phyloP scores from a whole-genome alignment of 495 filamentous ascomycete species.

The Parathielavia appendiculata region DNA sequence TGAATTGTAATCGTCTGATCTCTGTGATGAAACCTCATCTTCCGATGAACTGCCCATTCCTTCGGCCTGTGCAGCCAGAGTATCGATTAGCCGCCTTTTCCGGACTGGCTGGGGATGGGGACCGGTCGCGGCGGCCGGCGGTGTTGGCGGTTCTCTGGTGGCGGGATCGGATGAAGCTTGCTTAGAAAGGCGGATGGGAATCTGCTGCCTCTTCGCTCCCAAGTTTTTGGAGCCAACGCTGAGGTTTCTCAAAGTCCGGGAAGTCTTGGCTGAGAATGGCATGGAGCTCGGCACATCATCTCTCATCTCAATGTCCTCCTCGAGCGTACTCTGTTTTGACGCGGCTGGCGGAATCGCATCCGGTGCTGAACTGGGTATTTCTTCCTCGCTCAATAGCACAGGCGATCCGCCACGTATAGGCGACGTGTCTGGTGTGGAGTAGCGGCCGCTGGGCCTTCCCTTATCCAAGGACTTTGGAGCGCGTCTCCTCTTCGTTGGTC shows the following conservation, averaged over 20 bases:
- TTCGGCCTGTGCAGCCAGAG: conserved; percentile 44
- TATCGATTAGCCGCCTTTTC: conserved; percentile 52
- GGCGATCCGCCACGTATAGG: conserved; percentile 20
- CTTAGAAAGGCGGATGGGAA: conserved; percentile 38
- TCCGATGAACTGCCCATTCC: conserved; percentile 21
- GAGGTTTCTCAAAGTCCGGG: conserved; percentile 25
- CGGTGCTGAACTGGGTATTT: conserved; percentile 13
- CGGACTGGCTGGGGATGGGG: conserved; percentile 20
- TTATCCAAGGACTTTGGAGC: conserved; percentile 25
- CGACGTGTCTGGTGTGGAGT: conserved; percentile 31
- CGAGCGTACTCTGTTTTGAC: conserved; percentile 22
- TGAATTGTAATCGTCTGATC: not conserved
- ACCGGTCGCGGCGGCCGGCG: not conserved
- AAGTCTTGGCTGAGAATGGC: conserved; percentile 31
- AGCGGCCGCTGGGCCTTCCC: conserved; percentile 19
- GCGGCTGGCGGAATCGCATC: not conserved
- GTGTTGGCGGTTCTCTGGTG: conserved; percentile 17
- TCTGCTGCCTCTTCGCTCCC: conserved; percentile 26
- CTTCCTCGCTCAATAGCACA: conserved; percentile 3
- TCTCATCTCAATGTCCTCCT: conserved; percentile 24
- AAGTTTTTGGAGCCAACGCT: conserved; percentile 20
- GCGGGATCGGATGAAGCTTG: conserved; percentile 12
- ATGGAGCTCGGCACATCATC: conserved; percentile 17
- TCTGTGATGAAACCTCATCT: conserved; percentile 14
- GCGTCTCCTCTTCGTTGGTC: conserved; percentile 28